These are phyloP conservation scores for Aspergillus flavus DNA, from an alignment of 2,329 filamentous ascomycete species.

Conservation along the genomic window DNA sequence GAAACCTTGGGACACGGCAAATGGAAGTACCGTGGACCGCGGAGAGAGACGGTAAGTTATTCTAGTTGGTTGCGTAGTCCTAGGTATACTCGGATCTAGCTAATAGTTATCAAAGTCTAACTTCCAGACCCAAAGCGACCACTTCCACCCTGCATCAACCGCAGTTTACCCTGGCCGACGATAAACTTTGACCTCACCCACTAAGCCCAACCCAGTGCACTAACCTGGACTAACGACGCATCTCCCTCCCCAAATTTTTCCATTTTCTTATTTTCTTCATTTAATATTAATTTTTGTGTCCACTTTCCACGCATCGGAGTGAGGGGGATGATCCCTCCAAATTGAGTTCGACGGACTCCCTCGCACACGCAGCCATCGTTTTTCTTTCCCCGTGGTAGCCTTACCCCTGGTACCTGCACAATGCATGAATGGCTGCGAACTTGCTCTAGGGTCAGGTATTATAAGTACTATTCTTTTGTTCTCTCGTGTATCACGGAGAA, in stretches of 20 bases:
- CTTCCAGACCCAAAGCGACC: too few species aligned
- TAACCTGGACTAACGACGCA: background rate
- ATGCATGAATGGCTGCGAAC: slow-evolving; percentile 3
- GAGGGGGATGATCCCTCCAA: background rate
- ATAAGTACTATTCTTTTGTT: background rate
- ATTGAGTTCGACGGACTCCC: slow-evolving; percentile 11
- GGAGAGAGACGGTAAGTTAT: background rate
- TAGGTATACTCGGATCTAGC: too few species aligned
- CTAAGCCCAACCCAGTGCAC: background rate
- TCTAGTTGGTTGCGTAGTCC: too few species aligned
- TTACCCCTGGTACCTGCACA: slow-evolving; percentile 18
- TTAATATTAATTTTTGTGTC: background rate
- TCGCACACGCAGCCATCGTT: slow-evolving; percentile 8
- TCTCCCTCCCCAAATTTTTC: background rate
- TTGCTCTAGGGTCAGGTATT: background rate
- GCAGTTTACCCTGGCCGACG: too few species aligned
- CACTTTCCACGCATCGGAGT: background rate
- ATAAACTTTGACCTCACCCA: background rate
- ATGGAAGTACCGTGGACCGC: background rate
- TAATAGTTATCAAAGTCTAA: too few species aligned
- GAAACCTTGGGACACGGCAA: background rate
- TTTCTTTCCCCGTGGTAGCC: slow-evolving; percentile 2
- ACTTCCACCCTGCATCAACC: too few species aligned
- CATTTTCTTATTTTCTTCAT: background rate
- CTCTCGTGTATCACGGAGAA: background rate